Evolutionary conservation across 1,284 basidiomycete species (phyloP).

Genomic region (Gomphus bonarii): DNA sequence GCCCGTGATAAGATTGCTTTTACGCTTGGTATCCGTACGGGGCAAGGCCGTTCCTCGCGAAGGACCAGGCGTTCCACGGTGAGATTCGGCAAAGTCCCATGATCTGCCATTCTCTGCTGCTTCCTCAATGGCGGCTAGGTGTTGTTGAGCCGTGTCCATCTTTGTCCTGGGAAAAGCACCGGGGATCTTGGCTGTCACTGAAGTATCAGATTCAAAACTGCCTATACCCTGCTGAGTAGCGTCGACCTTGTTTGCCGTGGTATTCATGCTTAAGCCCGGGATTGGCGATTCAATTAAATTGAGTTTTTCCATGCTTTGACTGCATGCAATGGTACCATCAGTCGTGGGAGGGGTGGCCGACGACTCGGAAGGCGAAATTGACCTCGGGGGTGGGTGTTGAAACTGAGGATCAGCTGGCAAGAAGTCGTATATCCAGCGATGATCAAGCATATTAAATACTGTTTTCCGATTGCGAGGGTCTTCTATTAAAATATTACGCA

Average conservation of each 20-base stretch:
- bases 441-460: constrained; percentile 43
- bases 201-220: neutral
- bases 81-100: neutral
- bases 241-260: neutral
- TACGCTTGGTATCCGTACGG: constrained; percentile 2
- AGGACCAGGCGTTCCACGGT: neutral
- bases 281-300: constrained; percentile 6
- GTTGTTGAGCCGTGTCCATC: neutral
- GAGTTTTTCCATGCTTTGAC: constrained; percentile 3
- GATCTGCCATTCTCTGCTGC: neutral
- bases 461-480: constrained; percentile 49
- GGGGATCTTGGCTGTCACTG: constrained; percentile 5
- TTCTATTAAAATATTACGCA: constrained; percentile 35
- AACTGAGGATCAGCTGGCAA: constrained; percentile 2
- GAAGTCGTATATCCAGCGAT: constrained; percentile 48
- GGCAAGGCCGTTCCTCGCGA: constrained; percentile 7
- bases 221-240: neutral
- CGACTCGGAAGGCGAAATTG: neutral
- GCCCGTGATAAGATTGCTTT: constrained; percentile 1
- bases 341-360: neutral
- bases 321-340: neutral
- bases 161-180: neutral
- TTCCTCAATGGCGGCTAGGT: neutral
- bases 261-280: neutral
- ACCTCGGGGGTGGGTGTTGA: neutral